Conservation (phyloP, 2,329 filamentous ascomycete genomes). For the Aspergillus piperis region DNA sequence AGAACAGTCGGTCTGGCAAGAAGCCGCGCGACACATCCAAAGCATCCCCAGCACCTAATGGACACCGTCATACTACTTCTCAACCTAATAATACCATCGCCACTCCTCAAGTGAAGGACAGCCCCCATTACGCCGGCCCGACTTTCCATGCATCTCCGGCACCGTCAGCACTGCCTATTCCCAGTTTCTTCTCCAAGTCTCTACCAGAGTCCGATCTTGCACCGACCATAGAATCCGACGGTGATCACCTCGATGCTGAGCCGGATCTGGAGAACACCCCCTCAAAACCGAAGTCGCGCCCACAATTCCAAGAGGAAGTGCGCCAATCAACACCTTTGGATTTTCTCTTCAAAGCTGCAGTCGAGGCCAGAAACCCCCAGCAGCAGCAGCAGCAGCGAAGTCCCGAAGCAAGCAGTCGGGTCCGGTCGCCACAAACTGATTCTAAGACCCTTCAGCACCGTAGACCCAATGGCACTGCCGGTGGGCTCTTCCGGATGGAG, state of each 20-base stretch:
- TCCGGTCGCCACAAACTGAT: slow-evolving; percentile 54
- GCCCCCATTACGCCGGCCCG: slow-evolving; percentile 73
- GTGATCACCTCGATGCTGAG: slow-evolving; percentile 39
- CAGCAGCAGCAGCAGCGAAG: slow-evolving; percentile 50
- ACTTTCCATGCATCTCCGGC: slow-evolving; percentile 95
- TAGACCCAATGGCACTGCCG: slow-evolving; percentile 50
- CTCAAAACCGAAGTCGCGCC: slow-evolving; percentile 47
- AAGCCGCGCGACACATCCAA: slow-evolving; percentile 36
- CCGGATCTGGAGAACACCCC: slow-evolving; percentile 42
- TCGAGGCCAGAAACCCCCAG: slow-evolving; percentile 62
- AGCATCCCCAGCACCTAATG: slow-evolving; percentile 27
- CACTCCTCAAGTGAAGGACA: slow-evolving; percentile 44
- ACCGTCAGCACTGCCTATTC: slow-evolving; percentile 84
- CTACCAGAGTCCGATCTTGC: slow-evolving; percentile 62
- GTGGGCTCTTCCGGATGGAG: slow-evolving; percentile 68
- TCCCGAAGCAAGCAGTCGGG: slow-evolving; percentile 41
- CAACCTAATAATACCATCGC: slow-evolving; percentile 37
- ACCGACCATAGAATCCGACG: slow-evolving; percentile 41
- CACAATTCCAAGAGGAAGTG: slow-evolving; percentile 43
- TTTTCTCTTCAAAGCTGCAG: slow-evolving; percentile 84
- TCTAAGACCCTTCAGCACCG: slow-evolving; percentile 43
- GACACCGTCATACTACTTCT: slow-evolving; percentile 37
- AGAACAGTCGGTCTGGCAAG: slow-evolving; percentile 38
- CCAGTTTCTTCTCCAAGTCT: slow-evolving; percentile 80
- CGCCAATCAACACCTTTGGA: slow-evolving; percentile 74